These are phyloP conservation scores for Cladophialophora carrionii DNA, from an alignment of 2,329 filamentous ascomycete species.

Conservation along the genomic window DNA sequence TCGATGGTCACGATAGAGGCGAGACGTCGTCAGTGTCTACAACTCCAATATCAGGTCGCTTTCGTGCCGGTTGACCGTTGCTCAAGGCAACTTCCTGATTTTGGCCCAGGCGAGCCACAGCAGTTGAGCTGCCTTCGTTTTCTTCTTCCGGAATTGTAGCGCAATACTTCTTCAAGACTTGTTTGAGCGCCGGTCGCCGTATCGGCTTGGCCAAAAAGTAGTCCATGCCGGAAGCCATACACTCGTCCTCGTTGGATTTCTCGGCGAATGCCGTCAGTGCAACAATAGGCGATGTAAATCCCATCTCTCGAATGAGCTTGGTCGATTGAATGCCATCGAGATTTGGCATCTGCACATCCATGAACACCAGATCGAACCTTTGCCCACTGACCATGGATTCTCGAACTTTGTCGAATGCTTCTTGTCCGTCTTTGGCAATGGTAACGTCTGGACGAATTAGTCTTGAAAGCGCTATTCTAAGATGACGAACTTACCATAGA, in stretches of 20 bases:
- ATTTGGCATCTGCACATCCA: slow-evolving; percentile 95
- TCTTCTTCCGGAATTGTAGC: slow-evolving; percentile 77
- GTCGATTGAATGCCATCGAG: slow-evolving; percentile 88
- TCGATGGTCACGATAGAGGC: slow-evolving; percentile 28
- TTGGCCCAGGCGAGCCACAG: slow-evolving; percentile 20
- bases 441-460: slow-evolving; percentile 73
- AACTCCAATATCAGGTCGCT: slow-evolving; percentile 9
- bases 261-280: slow-evolving; percentile 89
- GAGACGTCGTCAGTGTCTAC: slow-evolving; percentile 28
- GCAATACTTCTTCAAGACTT: slow-evolving; percentile 79
- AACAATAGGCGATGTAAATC: slow-evolving; percentile 85
- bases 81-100: neutral
- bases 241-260: slow-evolving; percentile 83
- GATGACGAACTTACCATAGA: slow-evolving; percentile 46
- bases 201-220: slow-evolving; percentile 81
- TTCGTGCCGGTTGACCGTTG: slow-evolving; percentile 10
- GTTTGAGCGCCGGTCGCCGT: slow-evolving; percentile 79
- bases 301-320: slow-evolving; percentile 79
- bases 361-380: slow-evolving; percentile 86
- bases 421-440: slow-evolving; percentile 81
- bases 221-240: slow-evolving; percentile 88
- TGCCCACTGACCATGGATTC: slow-evolving; percentile 73
- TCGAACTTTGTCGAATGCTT: slow-evolving; percentile 85
- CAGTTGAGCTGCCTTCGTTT: slow-evolving; percentile 41
- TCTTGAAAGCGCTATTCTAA: slow-evolving; percentile 59